phyloP scores from a whole-genome alignment of 352 stramenopile genomes.

The Thraustotheca clavata region DNA sequence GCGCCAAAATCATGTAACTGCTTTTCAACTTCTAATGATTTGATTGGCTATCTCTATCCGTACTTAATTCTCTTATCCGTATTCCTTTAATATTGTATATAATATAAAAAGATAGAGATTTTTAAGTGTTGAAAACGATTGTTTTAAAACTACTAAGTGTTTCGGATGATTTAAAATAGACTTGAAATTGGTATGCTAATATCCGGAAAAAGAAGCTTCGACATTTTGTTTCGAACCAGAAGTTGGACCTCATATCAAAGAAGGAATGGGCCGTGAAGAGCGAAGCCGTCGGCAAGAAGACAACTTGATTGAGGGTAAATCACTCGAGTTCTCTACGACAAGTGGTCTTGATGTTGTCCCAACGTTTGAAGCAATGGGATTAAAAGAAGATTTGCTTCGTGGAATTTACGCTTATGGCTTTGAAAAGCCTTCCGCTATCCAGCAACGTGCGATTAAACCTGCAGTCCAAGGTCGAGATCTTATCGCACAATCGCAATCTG shows the following conservation, averaged over 20 bases:
- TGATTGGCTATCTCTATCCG: no score
- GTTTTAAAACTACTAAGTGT: no score
- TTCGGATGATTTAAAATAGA: no score
- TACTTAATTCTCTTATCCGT: no score
- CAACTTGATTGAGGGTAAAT: conserved; percentile 33
- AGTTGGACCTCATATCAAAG: no score
- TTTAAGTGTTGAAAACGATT: no score
- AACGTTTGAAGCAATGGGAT: conserved; percentile 87
- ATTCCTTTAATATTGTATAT: no score
- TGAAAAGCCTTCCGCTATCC: conserved; percentile 97
- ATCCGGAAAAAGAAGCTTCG: no score
- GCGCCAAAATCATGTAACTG: conserved; percentile 93
- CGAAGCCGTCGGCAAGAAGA: conserved; percentile 24
- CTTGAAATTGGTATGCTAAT: no score
- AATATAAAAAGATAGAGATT: no score
- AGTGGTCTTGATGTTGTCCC: conserved; percentile 78
- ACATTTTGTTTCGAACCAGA: no score
- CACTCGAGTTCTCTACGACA: conserved; percentile 88
- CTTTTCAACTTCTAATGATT: no score
- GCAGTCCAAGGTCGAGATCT: conserved; percentile 94
- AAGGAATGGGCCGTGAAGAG: conserved; percentile 22
- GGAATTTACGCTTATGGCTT: conserved; percentile 91
- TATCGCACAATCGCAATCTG: conserved; percentile 95
- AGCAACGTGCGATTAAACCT: conserved; percentile 96
- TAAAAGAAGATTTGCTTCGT: conserved; percentile 89